Evolutionary conservation across 768 basidiomycete species (phyloP), one percentile per base, ranked within the genome.

Genomic region (Dendrothele bispora): DNA sequence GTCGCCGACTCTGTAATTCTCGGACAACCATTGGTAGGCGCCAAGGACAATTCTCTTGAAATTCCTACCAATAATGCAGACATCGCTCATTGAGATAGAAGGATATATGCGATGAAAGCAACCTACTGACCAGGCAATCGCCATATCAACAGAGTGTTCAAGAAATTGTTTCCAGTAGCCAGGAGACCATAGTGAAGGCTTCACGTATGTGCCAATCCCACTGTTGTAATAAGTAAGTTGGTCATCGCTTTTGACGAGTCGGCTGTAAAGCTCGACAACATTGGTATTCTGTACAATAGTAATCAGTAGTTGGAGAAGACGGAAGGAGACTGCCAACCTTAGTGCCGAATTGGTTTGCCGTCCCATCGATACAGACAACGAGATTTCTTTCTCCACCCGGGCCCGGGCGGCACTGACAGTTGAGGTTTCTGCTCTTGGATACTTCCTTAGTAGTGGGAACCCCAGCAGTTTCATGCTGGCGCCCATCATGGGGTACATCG

Each of bases 141-240:
- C 63, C 30, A 68, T 50, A 34, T 74, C 71, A 25, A 68, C 35
- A 21, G 35, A 44, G 40, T 59, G 58, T 15, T 48, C 54, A 2
- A 66, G 0, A 14, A 44, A 50, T 48, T 50, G 55, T 26, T 44
- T 53, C 14, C 48, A 10, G 17, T 58, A 60, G 14, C 34, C 35
- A 2, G 20, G 49, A n/a, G 52, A 58, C 34, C 30, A 27, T 50
- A 46, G 53, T 7, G 47, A 51, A 6, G 60, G 53, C 34, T 56
- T 61, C 15, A 63, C 66, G 43, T 62, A 62, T 4, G 72, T 54
- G 3, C 71, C 71, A 15, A 73, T 65, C 5, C 71, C 71, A 37
- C 72, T 73, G 43, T 65, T 66, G 51, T 73, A 73, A 42, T 72
- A 73, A 4, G 70, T 68, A 26, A 68, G 58, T 36, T 73, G 73